phyloP scores from a whole-genome alignment of 108 stramenopile genomes.

The Cyclotella baltica region DNA sequence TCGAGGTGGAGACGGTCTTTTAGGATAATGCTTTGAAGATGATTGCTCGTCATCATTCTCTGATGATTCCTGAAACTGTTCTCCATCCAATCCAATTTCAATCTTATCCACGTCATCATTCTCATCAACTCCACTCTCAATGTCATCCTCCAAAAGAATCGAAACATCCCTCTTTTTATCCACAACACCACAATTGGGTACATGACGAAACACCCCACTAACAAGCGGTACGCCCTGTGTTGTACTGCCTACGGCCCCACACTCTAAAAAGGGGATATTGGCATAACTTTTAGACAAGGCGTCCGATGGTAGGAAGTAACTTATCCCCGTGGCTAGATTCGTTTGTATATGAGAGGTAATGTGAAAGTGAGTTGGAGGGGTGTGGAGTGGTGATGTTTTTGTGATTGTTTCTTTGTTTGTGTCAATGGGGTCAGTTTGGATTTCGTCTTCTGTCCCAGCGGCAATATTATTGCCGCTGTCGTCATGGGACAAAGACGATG shows the following conservation, averaged over 20 bases:
- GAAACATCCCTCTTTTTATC: slow-evolving; percentile 3
- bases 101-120: background rate
- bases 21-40: slow-evolving; percentile 14
- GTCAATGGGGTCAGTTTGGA: background rate
- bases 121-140: background rate
- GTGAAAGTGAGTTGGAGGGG: slow-evolving; percentile 43
- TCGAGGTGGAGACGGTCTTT: slow-evolving; percentile 40
- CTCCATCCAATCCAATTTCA: slow-evolving; percentile 3
- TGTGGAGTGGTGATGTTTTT: slow-evolving; percentile 22
- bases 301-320: slow-evolving; percentile 38
- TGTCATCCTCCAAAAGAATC: background rate
- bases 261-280: slow-evolving; percentile 51
- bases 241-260: slow-evolving; percentile 45
- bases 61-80: slow-evolving; percentile 3
- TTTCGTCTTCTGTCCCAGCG: no score
- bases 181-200: slow-evolving; percentile 17
- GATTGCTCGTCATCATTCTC: background rate
- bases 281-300: slow-evolving; percentile 17
- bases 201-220: slow-evolving; percentile 37
- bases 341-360: slow-evolving; percentile 47
- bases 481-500: no score
- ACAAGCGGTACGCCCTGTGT: slow-evolving; percentile 35
- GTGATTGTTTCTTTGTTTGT: background rate
- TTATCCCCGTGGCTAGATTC: slow-evolving; percentile 46
- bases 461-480: no score